These are phyloP conservation scores for Cystofilobasidium ferigula DNA, from an alignment of 768 basidiomycete species.

Conservation along the genomic window DNA sequence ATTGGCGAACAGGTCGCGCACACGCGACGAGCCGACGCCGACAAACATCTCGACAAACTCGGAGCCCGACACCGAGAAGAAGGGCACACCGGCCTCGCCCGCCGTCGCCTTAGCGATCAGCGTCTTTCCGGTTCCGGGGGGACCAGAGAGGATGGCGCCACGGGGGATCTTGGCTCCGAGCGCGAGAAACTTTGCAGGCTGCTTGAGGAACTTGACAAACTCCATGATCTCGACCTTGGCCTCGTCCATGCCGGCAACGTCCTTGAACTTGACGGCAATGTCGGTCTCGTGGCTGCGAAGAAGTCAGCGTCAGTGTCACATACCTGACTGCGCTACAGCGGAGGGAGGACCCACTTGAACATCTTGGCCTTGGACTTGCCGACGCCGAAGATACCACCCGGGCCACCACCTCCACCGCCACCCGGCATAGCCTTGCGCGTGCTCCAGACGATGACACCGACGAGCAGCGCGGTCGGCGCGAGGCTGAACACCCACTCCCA, in stretches of 20 bases:
- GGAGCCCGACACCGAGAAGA: conserved; percentile 95
- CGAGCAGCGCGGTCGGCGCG: conserved; percentile 85
- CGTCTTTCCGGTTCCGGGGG: conserved; percentile 97
- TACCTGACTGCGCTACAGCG: neutral
- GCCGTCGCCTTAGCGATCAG: conserved; percentile 96
- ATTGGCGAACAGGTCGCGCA: conserved; percentile 91
- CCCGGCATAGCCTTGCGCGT: conserved; percentile 40
- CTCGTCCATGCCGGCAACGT: conserved; percentile 99
- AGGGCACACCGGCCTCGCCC: conserved; percentile 93
- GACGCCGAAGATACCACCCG: conserved; percentile 90
- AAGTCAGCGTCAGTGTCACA: neutral
- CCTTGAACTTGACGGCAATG: conserved; percentile 82
- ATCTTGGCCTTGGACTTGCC: conserved; percentile 89
- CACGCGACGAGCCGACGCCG: conserved; percentile 93
- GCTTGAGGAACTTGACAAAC: conserved; percentile 97
- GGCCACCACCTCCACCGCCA: conserved; percentile 44
- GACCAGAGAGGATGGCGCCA: conserved; percentile 86
- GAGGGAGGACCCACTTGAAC: conserved; percentile 51
- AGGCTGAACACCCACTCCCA: conserved; percentile 73
- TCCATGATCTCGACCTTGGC: conserved; percentile 98
- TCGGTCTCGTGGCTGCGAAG: conserved; percentile 61
- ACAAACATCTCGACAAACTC: conserved; percentile 99
- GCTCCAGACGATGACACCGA: conserved; percentile 65
- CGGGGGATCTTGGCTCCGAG: conserved; percentile 96
- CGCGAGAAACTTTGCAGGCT: conserved; percentile 85